phyloP scores from a whole-genome alignment of 176 grass and related monocot genomes.

The Phoenix roebelenii region DNA sequence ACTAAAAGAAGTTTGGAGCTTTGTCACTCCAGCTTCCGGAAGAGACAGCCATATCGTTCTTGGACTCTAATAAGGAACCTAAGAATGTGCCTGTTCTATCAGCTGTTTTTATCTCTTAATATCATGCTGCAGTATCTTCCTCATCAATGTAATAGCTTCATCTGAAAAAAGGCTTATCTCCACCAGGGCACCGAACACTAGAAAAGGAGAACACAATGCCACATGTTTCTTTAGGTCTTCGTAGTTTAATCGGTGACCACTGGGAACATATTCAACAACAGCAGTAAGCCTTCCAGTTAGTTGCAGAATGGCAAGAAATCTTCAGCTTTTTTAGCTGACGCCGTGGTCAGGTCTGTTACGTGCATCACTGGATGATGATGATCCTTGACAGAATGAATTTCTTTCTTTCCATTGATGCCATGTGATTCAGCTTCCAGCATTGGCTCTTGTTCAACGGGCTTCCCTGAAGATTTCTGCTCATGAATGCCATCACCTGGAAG shows the following conservation, averaged over 20 bases:
- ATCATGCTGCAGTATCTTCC: conserved; percentile 75
- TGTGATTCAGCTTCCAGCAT: conserved; percentile 76
- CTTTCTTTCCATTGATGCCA: conserved; percentile 85
- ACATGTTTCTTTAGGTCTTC: conserved; percentile 95
- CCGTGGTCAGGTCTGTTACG: conserved; percentile 79
- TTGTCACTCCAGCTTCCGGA: conserved; percentile 76
- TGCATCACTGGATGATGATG: conserved; percentile 59
- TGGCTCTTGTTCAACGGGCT: no score
- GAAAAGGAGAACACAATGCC: conserved; percentile 93
- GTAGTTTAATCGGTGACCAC: conserved; percentile 87
- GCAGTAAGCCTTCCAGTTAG: conserved; percentile 68
- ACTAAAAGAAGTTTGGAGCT: conserved; percentile 67
- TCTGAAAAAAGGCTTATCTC: conserved; percentile 72
- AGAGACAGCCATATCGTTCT: conserved; percentile 69
- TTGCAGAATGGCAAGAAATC: conserved; percentile 95
- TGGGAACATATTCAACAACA: conserved; percentile 92
- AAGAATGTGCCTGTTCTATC: conserved; percentile 95
- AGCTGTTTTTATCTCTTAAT: conserved; percentile 92
- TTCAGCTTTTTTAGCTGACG: conserved; percentile 67
- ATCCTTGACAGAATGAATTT: conserved; percentile 60
- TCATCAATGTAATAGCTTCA: conserved; percentile 92
- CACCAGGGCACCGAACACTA: conserved; percentile 81
- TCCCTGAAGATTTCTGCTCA: no score
- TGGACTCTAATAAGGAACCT: conserved; percentile 80
- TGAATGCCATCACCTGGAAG: no score